These are phyloP conservation scores for Hanseniaspora hatyaiensis DNA, from an alignment of 805 yeast genomes.

Conservation along the genomic window DNA sequence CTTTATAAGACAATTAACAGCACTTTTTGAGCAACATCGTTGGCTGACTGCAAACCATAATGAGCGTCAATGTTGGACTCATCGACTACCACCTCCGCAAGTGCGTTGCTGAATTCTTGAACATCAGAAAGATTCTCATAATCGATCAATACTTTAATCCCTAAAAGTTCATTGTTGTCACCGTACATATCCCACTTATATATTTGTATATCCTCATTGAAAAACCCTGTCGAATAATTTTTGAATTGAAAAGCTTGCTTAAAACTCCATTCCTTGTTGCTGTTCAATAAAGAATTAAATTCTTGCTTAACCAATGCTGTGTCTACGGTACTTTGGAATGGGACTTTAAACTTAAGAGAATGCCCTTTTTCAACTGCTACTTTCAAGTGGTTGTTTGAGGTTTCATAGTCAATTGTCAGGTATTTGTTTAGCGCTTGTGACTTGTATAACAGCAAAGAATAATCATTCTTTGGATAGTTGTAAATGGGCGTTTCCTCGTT, in stretches of 20 bases:
- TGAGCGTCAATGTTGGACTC: neutral
- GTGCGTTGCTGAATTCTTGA: neutral
- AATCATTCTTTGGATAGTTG: neutral
- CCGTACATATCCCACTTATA: conserved; percentile 12
- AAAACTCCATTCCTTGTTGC: conserved; percentile 15
- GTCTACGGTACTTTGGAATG: neutral
- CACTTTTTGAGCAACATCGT: conserved; percentile 5
- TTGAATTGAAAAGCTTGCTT: conserved; percentile 10
- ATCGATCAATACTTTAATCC: neutral
- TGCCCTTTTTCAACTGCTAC: conserved; percentile 6
- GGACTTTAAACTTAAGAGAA: neutral
- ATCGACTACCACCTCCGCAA: neutral
- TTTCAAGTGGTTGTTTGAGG: neutral
- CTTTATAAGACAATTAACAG: conserved; percentile 5
- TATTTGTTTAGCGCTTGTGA: conserved; percentile 10
- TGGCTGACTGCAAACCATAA: neutral
- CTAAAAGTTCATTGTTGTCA: conserved; percentile 8
- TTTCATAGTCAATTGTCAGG: conserved; percentile 4
- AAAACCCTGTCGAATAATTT: conserved; percentile 2
- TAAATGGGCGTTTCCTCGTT: neutral
- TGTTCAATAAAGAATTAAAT: conserved; percentile 10
- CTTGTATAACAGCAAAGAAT: conserved; percentile 8
- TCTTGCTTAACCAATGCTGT: conserved; percentile 1
- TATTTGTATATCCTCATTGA: conserved; percentile 1
- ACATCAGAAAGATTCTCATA: conserved; percentile 1